phyloP scores from a whole-genome alignment of 2,329 filamentous ascomycete genomes.

The Amauroascus verrucosus region DNA sequence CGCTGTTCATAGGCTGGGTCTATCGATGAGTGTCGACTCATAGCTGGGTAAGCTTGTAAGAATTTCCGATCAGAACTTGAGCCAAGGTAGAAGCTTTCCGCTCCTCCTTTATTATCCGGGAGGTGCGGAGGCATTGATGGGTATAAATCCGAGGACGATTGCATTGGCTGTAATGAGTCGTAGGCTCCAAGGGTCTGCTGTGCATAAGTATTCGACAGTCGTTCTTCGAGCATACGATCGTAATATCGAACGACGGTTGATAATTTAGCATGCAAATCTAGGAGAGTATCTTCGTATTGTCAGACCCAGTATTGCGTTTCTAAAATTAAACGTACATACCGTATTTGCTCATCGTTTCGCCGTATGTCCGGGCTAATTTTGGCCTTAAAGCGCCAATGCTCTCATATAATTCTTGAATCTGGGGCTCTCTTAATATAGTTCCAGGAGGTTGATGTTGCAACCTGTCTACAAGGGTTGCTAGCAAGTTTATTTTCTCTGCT shows the following conservation, averaged over 20 bases:
- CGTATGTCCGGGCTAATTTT: slow-evolving; percentile 89
- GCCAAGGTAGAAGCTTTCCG: slow-evolving; percentile 15
- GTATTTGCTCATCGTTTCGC: slow-evolving; percentile 99
- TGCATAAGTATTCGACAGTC: slow-evolving; percentile 82
- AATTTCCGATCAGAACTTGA: neutral
- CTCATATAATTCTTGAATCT: slow-evolving; percentile 96
- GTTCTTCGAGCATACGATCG: slow-evolving; percentile 93
- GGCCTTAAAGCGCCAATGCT: slow-evolving; percentile 88
- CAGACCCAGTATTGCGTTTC: slow-evolving; percentile 14
- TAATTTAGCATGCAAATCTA: slow-evolving; percentile 89
- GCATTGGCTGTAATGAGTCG: slow-evolving; percentile 34
- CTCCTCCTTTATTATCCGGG: slow-evolving; percentile 40
- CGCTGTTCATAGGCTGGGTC: slow-evolving; percentile 5
- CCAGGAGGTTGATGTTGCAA: slow-evolving; percentile 90
- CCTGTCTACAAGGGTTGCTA: slow-evolving; percentile 85
- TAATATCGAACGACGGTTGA: slow-evolving; percentile 96
- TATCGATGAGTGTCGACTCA: slow-evolving; percentile 3
- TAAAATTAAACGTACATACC: slow-evolving; percentile 45
- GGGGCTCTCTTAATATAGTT: slow-evolving; percentile 90
- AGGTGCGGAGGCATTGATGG: slow-evolving; percentile 54
- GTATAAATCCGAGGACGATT: slow-evolving; percentile 54
- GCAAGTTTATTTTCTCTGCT: slow-evolving; percentile 94
- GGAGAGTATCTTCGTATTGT: slow-evolving; percentile 59
- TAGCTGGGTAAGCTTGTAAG: slow-evolving; percentile 1
- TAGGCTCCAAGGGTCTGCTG: slow-evolving; percentile 65